These are phyloP conservation scores for Globisporangium perplexum DNA, from an alignment of 352 stramenopile species.

Conservation along the genomic window DNA sequence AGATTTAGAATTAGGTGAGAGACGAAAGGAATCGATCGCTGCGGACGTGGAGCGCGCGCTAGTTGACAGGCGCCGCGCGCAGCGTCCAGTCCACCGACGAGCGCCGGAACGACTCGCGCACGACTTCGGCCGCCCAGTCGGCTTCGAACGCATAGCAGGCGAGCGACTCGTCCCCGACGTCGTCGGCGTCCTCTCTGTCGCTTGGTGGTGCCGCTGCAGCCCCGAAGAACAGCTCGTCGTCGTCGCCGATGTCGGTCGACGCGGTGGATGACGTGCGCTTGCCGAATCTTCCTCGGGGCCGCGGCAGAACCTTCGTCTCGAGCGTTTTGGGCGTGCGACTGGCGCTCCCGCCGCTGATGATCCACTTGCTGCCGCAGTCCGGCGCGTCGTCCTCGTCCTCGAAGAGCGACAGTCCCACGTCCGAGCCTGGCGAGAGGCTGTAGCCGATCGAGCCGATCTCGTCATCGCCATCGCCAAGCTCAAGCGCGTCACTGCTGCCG, in stretches of 20 bases:
- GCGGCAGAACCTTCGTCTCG: slow-evolving; percentile 41
- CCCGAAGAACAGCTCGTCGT: slow-evolving; percentile 14
- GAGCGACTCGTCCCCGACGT: slow-evolving; percentile 38
- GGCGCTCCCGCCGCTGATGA: neutral
- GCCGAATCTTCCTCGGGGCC: neutral
- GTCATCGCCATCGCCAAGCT: neutral
- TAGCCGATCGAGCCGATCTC: neutral
- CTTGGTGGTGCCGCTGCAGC: neutral
- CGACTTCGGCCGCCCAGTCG: slow-evolving; percentile 57
- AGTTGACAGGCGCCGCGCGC: slow-evolving; percentile 3
- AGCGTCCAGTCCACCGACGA: slow-evolving; percentile 1
- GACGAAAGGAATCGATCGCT: no score
- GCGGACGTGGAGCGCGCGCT: neutral
- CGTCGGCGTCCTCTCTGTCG: slow-evolving; percentile 11
- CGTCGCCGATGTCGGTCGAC: slow-evolving; percentile 8
- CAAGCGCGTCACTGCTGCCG: neutral
- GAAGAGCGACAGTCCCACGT: neutral
- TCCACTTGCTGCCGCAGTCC: neutral
- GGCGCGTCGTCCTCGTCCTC: neutral
- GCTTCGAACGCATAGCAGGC: slow-evolving; percentile 72
- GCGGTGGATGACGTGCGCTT: slow-evolving; percentile 12
- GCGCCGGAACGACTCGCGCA: slow-evolving; percentile 1
- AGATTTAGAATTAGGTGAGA: neutral
- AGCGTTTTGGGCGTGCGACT: slow-evolving; percentile 30
- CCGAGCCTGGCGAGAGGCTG: slow-evolving; percentile 5